phyloP scores from a whole-genome alignment of 768 basidiomycete species.

The Macrolepiota fuliginosa region DNA sequence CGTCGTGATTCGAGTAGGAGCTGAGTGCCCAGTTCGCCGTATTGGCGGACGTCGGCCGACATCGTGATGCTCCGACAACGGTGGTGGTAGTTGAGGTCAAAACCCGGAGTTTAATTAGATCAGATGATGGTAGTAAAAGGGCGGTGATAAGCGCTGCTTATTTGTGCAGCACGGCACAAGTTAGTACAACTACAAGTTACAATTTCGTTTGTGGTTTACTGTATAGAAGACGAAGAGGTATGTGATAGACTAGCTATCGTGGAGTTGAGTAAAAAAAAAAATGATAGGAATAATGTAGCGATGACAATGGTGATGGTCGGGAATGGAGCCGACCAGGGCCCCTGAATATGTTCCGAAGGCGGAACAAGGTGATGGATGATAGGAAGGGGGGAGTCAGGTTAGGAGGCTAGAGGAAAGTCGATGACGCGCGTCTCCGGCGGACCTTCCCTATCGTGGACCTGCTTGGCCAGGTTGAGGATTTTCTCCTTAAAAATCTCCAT shows the following conservation, averaged over 20 bases:
- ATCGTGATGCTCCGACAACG: constrained; percentile 25
- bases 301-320: neutral
- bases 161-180: neutral
- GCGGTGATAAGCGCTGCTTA: neutral
- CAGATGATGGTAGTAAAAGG: neutral
- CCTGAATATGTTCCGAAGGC: neutral
- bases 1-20: constrained; percentile 85
- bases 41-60: constrained; percentile 60
- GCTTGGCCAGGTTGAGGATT: constrained; percentile 4
- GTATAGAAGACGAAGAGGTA: constrained; percentile 3
- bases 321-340: constrained; percentile 4
- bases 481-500: constrained; percentile 13
- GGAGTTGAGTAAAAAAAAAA: neutral
- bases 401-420: constrained; percentile 9
- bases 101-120: neutral
- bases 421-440: constrained; percentile 9
- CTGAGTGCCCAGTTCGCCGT: constrained; percentile 84
- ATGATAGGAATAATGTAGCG: constrained; percentile 12
- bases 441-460: constrained; percentile 3
- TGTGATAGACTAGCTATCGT: constrained; percentile 8
- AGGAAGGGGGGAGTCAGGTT: neutral
- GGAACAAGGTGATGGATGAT: neutral
- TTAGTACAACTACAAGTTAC: constrained; percentile 8
- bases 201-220: constrained; percentile 3
- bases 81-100: neutral